Percentiles rank a stretch among this genome's conserved stretches.
These are phyloP conservation scores for Malassezia obtusa DNA, from an alignment of 1,284 basidiomycete genomes.

Conservation along the genomic window DNA sequence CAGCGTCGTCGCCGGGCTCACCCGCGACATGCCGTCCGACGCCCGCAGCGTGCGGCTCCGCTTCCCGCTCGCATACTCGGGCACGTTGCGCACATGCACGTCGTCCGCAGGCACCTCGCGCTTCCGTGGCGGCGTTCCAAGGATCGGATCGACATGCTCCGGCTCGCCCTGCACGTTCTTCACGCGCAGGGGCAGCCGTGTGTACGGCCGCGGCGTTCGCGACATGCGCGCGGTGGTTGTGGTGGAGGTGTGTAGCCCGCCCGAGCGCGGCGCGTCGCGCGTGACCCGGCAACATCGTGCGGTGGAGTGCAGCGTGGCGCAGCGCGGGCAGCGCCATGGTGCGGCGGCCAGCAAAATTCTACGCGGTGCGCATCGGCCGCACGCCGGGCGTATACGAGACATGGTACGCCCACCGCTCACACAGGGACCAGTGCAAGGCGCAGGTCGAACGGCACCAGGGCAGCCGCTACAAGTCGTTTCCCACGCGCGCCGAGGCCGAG, in stretches of 20 bases:
- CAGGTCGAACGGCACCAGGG: constrained; percentile 57
- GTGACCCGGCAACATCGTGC: constrained; percentile 1
- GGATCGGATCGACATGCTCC: background rate
- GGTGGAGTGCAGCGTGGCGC: background rate
- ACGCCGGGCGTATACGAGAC: constrained; percentile 32
- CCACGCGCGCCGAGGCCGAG: constrained; percentile 53
- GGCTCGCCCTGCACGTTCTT: constrained; percentile 5
- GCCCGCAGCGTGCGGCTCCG: constrained; percentile 25
- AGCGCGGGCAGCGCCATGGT: background rate
- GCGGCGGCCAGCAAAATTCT: constrained; percentile 5
- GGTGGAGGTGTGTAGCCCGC: constrained; percentile 14
- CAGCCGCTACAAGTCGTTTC: constrained; percentile 61
- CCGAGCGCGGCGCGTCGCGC: background rate
- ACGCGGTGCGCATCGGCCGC: constrained; percentile 35
- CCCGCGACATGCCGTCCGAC: background rate
- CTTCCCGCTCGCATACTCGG: constrained; percentile 11
- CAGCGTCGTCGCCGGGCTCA: constrained; percentile 21
- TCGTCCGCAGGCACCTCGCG: constrained; percentile 41
- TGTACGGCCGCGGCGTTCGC: constrained; percentile 6
- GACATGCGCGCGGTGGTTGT: constrained; percentile 3
- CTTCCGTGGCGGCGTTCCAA: constrained; percentile 37
- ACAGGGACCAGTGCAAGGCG: constrained; percentile 53
- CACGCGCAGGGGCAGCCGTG: constrained; percentile 9
- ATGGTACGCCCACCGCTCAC: constrained; percentile 20
- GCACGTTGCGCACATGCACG: constrained; percentile 33